Evolutionary conservation across 352 stramenopile genomes (phyloP).

Genomic region (Pythium guiyangense): DNA sequence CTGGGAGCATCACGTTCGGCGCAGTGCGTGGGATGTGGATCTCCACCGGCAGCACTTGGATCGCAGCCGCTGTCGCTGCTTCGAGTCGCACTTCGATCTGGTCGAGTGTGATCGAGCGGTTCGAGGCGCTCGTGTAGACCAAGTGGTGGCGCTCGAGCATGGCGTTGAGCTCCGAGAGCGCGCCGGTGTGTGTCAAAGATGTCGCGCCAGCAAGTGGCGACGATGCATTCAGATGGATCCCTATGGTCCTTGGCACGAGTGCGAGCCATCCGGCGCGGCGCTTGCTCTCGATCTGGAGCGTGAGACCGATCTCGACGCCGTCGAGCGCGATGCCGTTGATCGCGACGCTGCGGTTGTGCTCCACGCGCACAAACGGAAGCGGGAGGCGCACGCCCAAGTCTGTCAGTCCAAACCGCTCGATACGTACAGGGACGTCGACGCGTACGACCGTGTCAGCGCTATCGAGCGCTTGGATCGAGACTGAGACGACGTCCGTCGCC

Average conservation of each 20-base stretch:
- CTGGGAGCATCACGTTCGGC: slow-evolving; percentile 5
- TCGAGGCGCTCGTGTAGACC: slow-evolving; percentile 4
- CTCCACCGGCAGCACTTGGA: slow-evolving; percentile 7
- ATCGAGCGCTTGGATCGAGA: slow-evolving; percentile 4
- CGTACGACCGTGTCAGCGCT: neutral
- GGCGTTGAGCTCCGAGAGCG: slow-evolving; percentile 12
- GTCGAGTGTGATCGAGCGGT: neutral
- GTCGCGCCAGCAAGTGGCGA: no score
- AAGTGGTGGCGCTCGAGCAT: slow-evolving; percentile 5
- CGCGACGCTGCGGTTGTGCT: slow-evolving; percentile 1
- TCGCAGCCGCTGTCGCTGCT: neutral
- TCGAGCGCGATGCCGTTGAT: slow-evolving; percentile 11
- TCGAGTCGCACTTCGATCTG: slow-evolving; percentile 7
- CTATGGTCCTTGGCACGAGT: slow-evolving; percentile 2
- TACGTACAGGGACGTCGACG: slow-evolving; percentile 1
- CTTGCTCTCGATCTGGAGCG: slow-evolving; percentile 6
- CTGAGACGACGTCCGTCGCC: slow-evolving; percentile 1
- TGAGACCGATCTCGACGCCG: slow-evolving; percentile 7
- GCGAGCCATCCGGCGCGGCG: neutral
- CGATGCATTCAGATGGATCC: neutral
- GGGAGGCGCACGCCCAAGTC: slow-evolving; percentile 9
- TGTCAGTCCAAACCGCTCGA: slow-evolving; percentile 4
- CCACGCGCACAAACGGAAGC: slow-evolving; percentile 2
- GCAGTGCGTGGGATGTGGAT: slow-evolving; percentile 1
- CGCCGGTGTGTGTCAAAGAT: neutral